Evolutionary conservation across 257 asterid species (phyloP).

Genomic region (Nicotiana otophora): DNA sequence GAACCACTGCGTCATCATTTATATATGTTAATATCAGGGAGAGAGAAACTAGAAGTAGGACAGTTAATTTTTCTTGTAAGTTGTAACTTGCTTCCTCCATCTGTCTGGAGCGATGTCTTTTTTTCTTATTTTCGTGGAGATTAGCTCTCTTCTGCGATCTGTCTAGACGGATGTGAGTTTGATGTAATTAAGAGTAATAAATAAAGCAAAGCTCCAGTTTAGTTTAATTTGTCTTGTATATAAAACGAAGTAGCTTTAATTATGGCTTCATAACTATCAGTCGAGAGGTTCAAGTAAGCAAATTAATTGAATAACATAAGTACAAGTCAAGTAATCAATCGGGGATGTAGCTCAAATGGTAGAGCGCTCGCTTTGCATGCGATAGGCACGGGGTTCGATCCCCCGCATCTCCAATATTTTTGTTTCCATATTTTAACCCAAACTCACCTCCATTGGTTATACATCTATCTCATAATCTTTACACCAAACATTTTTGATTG

Average conservation of each 20-base stretch:
- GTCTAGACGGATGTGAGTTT: neutral
- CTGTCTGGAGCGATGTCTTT: neutral
- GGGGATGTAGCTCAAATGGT: constrained; percentile 99
- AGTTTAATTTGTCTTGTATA: neutral
- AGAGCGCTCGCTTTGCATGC: constrained; percentile 99
- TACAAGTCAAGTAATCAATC: too few species aligned
- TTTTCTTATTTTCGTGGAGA: neutral
- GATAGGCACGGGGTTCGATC: constrained; percentile 99
- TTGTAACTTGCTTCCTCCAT: neutral
- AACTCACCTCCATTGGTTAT: too few species aligned
- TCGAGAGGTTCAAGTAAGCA: too few species aligned
- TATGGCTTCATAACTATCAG: neutral
- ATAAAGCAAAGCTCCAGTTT: neutral
- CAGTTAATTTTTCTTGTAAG: neutral
- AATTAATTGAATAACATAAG: constrained; percentile 31
- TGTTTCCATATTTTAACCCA: too few species aligned
- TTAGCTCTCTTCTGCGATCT: neutral
- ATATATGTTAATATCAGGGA: constrained; percentile 10
- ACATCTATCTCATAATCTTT: too few species aligned
- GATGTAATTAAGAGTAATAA: neutral
- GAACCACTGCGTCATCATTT: neutral
- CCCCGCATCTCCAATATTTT: constrained; percentile 62
- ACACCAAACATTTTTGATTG: too few species aligned
- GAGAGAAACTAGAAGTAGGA: constrained; percentile 9
- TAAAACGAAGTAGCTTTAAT: neutral